phyloP scores from a whole-genome alignment of 768 basidiomycete genomes.

The Trametes villosa region DNA sequence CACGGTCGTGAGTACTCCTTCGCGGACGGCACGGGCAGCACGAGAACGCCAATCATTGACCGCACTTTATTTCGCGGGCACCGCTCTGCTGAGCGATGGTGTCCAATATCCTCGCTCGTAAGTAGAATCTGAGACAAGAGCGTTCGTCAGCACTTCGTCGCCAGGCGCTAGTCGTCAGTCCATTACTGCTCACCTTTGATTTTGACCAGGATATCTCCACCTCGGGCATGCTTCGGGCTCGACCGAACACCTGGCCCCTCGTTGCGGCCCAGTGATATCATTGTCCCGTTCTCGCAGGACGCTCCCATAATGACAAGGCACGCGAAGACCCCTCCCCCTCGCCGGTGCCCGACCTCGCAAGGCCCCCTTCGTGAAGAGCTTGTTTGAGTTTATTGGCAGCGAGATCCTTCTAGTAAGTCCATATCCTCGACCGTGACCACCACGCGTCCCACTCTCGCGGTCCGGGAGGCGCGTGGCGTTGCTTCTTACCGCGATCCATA shows the following conservation, averaged over 20 bases:
- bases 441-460: neutral
- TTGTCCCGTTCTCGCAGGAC: too few relatives aligned
- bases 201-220: neutral
- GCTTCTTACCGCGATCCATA: neutral
- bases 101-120: too few relatives aligned
- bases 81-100: too few relatives aligned
- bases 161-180: too few relatives aligned
- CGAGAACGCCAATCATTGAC: too few relatives aligned
- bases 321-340: too few relatives aligned
- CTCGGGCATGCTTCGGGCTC: neutral
- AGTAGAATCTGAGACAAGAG: too few relatives aligned
- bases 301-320: too few relatives aligned
- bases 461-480: neutral
- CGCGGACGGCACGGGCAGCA: too few relatives aligned
- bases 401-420: neutral
- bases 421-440: neutral
- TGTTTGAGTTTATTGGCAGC: neutral
- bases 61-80: too few relatives aligned
- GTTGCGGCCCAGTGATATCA: neutral
- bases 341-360: neutral
- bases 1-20: conserved; percentile 6
- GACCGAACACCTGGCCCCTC: too few relatives aligned
- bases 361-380: neutral
- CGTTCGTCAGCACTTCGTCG: too few relatives aligned
- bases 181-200: neutral